phyloP scores from a whole-genome alignment of 2,329 filamentous ascomycete genomes.

The Biscogniauxia sp. region DNA sequence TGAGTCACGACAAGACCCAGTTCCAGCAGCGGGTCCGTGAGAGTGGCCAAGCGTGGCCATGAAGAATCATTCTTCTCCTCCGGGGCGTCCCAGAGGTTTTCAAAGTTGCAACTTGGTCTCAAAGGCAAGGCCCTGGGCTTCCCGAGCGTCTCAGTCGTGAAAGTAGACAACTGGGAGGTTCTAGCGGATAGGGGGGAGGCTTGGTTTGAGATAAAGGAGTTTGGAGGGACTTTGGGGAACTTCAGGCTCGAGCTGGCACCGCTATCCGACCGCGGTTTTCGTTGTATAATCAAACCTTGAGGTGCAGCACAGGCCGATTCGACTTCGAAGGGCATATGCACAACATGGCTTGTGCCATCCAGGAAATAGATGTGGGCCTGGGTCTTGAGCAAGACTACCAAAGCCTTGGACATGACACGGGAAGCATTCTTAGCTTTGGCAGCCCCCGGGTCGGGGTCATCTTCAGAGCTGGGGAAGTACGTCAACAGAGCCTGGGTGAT shows the following conservation, averaged over 20 bases:
- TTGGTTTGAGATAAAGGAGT: constrained; percentile 77
- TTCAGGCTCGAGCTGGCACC: constrained; percentile 52
- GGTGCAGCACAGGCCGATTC: constrained; percentile 82
- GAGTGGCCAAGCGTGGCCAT: constrained; percentile 74
- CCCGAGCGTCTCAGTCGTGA: constrained; percentile 57
- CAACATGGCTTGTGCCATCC: constrained; percentile 79
- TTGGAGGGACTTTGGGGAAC: constrained; percentile 67
- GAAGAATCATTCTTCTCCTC: constrained; percentile 54
- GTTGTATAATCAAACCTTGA: constrained; percentile 80
- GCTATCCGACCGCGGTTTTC: constrained; percentile 61
- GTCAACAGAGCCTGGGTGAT: constrained; percentile 86
- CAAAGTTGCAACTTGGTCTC: constrained; percentile 52
- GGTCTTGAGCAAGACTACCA: constrained; percentile 88
- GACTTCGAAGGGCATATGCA: constrained; percentile 93
- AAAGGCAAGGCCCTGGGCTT: constrained; percentile 54
- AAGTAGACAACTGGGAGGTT: constrained; percentile 48
- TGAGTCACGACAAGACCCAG: constrained; percentile 75
- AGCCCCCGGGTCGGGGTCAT: constrained; percentile 26
- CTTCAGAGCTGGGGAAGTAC: constrained; percentile 64
- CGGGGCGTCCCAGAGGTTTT: constrained; percentile 57
- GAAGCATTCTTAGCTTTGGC: constrained; percentile 9
- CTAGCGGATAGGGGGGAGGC: constrained; percentile 49
- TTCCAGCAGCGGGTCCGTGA: constrained; percentile 83
- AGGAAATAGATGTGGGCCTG: constrained; percentile 94
- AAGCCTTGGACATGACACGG: constrained; percentile 55